phyloP scores from a whole-genome alignment of 31 red algal species.

The Asparagopsis taxiformis region DNA sequence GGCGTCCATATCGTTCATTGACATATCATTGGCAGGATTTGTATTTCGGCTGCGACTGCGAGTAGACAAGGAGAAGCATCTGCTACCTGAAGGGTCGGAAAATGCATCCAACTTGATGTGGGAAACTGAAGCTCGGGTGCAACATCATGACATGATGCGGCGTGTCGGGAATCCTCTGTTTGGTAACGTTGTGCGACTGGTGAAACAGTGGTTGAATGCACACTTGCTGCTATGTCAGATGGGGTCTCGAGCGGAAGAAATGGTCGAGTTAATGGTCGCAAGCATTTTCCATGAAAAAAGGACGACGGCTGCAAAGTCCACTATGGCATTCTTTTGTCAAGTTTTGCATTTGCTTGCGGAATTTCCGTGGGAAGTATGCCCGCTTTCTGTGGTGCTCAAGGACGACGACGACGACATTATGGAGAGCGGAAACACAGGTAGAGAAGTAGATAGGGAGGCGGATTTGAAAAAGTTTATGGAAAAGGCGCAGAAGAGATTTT shows the following conservation, averaged over 20 bases:
- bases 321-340: slow-evolving; percentile 48
- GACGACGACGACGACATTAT: too few species aligned
- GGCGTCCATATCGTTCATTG: slow-evolving; percentile 45
- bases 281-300: slow-evolving; percentile 9
- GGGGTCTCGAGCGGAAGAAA: slow-evolving; percentile 44
- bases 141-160: slow-evolving; percentile 41
- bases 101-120: slow-evolving; percentile 18
- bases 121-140: slow-evolving; percentile 42
- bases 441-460: too few species aligned
- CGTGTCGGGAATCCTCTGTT: slow-evolving; percentile 28
- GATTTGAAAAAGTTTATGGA: slow-evolving; percentile 4
- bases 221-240: slow-evolving; percentile 45
- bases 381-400: slow-evolving; percentile 27
- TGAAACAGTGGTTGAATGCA: slow-evolving; percentile 41
- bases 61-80: slow-evolving; percentile 45
- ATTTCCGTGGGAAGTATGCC: slow-evolving; percentile 67
- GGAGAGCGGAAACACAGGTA: too few species aligned
- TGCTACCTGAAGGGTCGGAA: slow-evolving; percentile 7
- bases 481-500: neutral
- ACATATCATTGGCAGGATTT: slow-evolving; percentile 42
- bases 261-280: slow-evolving; percentile 47
- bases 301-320: slow-evolving; percentile 13
- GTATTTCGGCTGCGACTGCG: slow-evolving; percentile 47
- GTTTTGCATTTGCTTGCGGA: slow-evolving; percentile 54
- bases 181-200: slow-evolving; percentile 30